These are phyloP conservation scores for Chlorokybus atmophyticus DNA, from an alignment of 139 green algal species.

Conservation along the genomic window DNA sequence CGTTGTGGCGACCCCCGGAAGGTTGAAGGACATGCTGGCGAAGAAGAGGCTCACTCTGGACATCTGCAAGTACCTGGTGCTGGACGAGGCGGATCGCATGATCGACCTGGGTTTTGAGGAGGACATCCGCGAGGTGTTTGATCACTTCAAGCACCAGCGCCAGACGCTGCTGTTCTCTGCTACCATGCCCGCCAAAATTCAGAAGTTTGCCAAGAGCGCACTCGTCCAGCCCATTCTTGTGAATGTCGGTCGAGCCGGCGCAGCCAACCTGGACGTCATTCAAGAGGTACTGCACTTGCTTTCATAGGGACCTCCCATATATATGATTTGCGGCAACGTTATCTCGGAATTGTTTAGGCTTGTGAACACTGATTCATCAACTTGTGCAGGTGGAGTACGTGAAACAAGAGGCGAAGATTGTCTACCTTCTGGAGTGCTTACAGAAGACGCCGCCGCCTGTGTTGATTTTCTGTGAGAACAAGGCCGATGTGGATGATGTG, in stretches of 20 bases:
- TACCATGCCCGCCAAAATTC: conserved; percentile 97
- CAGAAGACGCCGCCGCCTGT: conserved; percentile 96
- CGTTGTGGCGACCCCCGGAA: conserved; percentile 77
- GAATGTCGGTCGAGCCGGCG: conserved; percentile 79
- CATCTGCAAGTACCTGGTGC: conserved; percentile 75
- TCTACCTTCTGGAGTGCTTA: conserved; percentile 86
- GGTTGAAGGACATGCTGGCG: conserved; percentile 88
- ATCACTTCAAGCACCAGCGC: conserved; percentile 69
- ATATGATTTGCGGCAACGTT: not conserved
- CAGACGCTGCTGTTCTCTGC: conserved; percentile 97
- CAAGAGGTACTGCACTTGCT: conserved; percentile 37
- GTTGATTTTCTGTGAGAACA: conserved; percentile 96
- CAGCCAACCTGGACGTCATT: conserved; percentile 92
- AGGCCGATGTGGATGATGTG: conserved; percentile 87
- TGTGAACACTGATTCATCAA: not conserved
- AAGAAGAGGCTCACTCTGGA: conserved; percentile 85
- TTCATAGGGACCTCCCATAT: not conserved
- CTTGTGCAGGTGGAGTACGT: conserved; percentile 92
- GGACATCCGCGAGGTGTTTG: conserved; percentile 61
- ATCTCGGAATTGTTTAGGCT: not conserved
- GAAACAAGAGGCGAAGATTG: conserved; percentile 91
- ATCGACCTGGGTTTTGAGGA: conserved; percentile 93
- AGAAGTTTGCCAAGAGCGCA: conserved; percentile 85
- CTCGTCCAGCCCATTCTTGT: conserved; percentile 85
- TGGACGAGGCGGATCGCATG: conserved; percentile 98